Evolutionary conservation across 2,329 filamentous ascomycete genomes (phyloP).

Genomic region (Cladosporium sp.): DNA sequence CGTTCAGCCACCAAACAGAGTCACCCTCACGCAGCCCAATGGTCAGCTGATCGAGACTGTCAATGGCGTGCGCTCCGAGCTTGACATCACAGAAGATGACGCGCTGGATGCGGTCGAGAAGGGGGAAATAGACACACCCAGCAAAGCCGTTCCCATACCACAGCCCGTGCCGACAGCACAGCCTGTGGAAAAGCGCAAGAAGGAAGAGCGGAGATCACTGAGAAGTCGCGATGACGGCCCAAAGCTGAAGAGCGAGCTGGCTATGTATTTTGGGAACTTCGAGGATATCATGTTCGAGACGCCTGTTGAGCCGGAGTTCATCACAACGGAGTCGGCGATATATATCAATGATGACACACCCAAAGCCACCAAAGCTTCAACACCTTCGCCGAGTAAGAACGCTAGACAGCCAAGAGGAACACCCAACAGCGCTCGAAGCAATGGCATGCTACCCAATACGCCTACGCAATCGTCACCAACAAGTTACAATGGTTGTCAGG

Average conservation of each 20-base stretch:
- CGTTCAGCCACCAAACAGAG: slow-evolving; percentile 37
- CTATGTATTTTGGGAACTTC: slow-evolving; percentile 88
- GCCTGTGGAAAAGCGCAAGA: slow-evolving; percentile 23
- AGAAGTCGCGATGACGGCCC: slow-evolving; percentile 79
- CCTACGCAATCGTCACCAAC: not conserved
- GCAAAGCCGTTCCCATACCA: slow-evolving; percentile 4
- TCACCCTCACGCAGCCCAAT: slow-evolving; percentile 41
- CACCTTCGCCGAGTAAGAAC: slow-evolving; percentile 1
- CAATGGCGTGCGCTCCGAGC: slow-evolving; percentile 38
- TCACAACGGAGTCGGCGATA: slow-evolving; percentile 23
- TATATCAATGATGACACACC: slow-evolving; percentile 29
- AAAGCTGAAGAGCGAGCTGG: slow-evolving; percentile 84
- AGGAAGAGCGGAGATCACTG: slow-evolving; percentile 67
- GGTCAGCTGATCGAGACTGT: slow-evolving; percentile 39
- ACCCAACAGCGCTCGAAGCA: slow-evolving; percentile 1
- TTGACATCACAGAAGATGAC: slow-evolving; percentile 33
- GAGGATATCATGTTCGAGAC: slow-evolving; percentile 87
- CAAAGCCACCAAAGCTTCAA: slow-evolving; percentile 3
- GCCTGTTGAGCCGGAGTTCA: slow-evolving; percentile 68
- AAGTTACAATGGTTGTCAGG: slow-evolving; percentile 8
- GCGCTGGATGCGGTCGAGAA: slow-evolving; percentile 12
- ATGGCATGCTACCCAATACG: not conserved
- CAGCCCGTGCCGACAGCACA: slow-evolving; percentile 21
- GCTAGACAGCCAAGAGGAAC: slow-evolving; percentile 7
- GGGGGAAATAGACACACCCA: slow-evolving; percentile 4